Base-by-base conservation (phyloP, 2,329 filamentous ascomycete species). In the Sporothrix globosa region DNA sequence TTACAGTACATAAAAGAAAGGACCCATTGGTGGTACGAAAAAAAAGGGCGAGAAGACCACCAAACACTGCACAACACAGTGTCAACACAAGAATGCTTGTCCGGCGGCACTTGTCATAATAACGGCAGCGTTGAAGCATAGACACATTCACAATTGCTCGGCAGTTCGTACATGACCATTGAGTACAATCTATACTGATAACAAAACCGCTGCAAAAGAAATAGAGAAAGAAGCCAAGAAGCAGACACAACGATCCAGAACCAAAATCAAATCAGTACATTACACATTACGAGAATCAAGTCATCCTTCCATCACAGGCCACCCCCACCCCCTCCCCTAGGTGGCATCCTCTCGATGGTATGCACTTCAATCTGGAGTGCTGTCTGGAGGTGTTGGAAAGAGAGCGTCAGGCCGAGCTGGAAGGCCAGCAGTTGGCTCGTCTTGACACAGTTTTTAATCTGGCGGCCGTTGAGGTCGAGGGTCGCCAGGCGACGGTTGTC, bases 401-500 rank as follows among this genome's bases (percentile, higher is more conserved):
- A 71, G 63, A 80, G 67, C 68, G 73, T 76, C 75, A 79, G 74
- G 2, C 70, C 74, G 72, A 76, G 75, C 58, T 79, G 78, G 13
- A 73, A 78, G 13, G 78, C 78, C 69, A 80, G 69, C 56, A 80
- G 58, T 52, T 76, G 77, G 61, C 70, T 58, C 1, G 74, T 75
- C 72, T 76, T 78, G 72, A 79, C 71, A 10, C 77, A 71, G 70
- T 79, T 79, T 70, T 76, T 77, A 71, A 79, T 79, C 73, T 78
- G 77, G n/a, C 78, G 74, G 1, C 78, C 77, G 72, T 79, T 78
- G 30, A 79, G 63, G 13, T 73, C 60, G 17, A 73, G 73, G 63
- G 69, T 67, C 0, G 77, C 74, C 39, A 78, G 71, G 58, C 69
- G 41, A 17, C 74, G 73, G 5, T 77, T 10, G 11, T 75, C 72